These are phyloP conservation scores for Starmerella stigmatis DNA, from an alignment of 805 yeast genomes.

Conservation along the genomic window DNA sequence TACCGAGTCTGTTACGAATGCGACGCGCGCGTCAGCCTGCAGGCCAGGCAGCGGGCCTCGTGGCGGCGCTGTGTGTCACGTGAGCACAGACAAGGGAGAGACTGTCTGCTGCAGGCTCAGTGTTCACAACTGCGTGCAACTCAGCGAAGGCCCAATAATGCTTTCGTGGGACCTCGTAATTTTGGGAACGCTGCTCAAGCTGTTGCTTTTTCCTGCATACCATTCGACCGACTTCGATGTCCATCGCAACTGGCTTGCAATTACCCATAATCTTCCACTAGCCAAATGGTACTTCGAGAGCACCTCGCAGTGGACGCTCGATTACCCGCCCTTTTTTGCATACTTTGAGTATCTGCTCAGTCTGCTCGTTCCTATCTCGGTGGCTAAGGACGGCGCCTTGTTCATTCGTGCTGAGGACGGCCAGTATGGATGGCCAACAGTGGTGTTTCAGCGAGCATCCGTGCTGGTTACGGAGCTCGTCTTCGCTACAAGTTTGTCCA, in stretches of 20 bases:
- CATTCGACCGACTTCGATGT: slow-evolving; percentile 96
- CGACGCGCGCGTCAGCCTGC: no score
- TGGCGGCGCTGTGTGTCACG: no score
- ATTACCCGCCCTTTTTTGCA: slow-evolving; percentile 96
- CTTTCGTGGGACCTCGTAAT: slow-evolving; percentile 12
- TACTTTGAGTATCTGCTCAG: slow-evolving; percentile 81
- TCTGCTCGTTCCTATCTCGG: slow-evolving; percentile 54
- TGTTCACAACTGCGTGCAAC: no score
- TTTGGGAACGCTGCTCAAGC: slow-evolving; percentile 19
- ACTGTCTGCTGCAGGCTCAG: no score
- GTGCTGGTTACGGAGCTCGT: slow-evolving; percentile 71
- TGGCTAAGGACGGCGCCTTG: slow-evolving; percentile 65
- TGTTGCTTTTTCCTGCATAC: slow-evolving; percentile 65
- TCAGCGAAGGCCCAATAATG: background rate
- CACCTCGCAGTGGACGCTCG: slow-evolving; percentile 81
- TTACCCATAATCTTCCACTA: slow-evolving; percentile 66
- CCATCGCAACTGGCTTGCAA: slow-evolving; percentile 93
- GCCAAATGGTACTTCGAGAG: slow-evolving; percentile 77
- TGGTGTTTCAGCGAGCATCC: slow-evolving; percentile 69
- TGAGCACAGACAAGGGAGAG: no score
- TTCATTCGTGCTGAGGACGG: slow-evolving; percentile 52
- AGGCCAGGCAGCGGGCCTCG: no score
- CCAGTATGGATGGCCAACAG: slow-evolving; percentile 62
- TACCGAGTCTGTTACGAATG: no score
- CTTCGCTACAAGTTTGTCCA: slow-evolving; percentile 37